Percentiles rank a stretch among this genome's conserved stretches.
These are phyloP conservation scores for Neotropicomus parvogracilis DNA, from an alignment of 1,284 basidiomycete species.

Conservation along the genomic window DNA sequence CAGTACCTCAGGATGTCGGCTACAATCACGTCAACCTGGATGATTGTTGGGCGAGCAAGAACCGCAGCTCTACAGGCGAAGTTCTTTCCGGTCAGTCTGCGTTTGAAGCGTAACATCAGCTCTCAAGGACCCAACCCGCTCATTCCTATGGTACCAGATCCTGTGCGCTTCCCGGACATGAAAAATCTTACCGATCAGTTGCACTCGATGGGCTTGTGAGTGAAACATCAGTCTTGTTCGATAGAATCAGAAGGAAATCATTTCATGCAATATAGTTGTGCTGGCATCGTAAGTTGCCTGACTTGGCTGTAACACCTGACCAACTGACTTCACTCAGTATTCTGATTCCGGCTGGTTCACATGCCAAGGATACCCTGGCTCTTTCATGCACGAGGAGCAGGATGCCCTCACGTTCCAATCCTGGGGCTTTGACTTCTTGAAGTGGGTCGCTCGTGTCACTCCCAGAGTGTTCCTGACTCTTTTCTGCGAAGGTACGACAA, in stretches of 20 bases:
- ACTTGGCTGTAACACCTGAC: not conserved
- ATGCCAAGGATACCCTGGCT: conserved; percentile 29
- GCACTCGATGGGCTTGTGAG: conserved; percentile 52
- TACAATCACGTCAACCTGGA: conserved; percentile 56
- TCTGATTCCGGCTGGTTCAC: conserved; percentile 36
- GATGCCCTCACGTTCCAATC: conserved; percentile 35
- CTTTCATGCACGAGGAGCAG: conserved; percentile 28
- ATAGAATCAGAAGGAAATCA: conserved; percentile 1
- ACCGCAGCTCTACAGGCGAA: conserved; percentile 43
- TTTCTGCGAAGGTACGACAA: conserved; percentile 48
- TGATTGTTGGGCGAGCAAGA: conserved; percentile 54
- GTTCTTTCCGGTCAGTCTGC: conserved; percentile 40
- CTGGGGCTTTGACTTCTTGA: conserved; percentile 59
- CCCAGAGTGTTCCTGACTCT: not conserved
- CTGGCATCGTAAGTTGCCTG: conserved; percentile 44
- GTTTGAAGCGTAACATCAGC: conserved; percentile 17
- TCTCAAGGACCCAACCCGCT: conserved; percentile 30
- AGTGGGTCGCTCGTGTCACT: conserved; percentile 38
- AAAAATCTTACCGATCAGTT: conserved; percentile 48
- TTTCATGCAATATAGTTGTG: conserved; percentile 34
- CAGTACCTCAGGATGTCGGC: conserved; percentile 42
- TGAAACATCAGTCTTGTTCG: not conserved
- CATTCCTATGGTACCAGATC: conserved; percentile 13
- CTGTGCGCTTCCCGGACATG: conserved; percentile 40
- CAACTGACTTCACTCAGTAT: conserved; percentile 18